Evolutionary conservation across 495 filamentous ascomycete species (phyloP).

Genomic region (Xylaria flabelliformis): DNA sequence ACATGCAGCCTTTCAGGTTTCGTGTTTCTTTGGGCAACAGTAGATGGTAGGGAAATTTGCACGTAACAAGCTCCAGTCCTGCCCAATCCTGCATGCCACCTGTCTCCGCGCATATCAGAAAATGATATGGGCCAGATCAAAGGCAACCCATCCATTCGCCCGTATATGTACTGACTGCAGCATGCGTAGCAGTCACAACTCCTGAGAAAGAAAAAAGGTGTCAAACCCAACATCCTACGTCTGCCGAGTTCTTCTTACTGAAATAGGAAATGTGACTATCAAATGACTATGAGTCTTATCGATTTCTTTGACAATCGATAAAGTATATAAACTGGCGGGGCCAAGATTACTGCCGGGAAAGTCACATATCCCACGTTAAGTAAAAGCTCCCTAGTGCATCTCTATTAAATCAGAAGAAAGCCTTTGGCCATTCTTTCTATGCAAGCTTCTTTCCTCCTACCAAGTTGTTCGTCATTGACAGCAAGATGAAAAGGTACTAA

Average conservation of each 20-base stretch:
- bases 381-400: not conserved
- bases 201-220: not conserved
- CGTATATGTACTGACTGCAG: slow-evolving; percentile 3
- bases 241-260: slow-evolving; percentile 18
- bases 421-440: not conserved
- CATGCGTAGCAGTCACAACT: slow-evolving; percentile 6
- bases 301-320: not conserved
- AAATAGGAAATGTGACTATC: slow-evolving; percentile 12
- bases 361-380: not conserved
- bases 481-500: not conserved
- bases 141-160: not conserved
- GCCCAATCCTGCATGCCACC: slow-evolving; percentile 28
- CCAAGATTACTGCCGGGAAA: not conserved
- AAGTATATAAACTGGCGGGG: not conserved
- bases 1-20: slow-evolving; percentile 20
- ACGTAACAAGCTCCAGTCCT: slow-evolving; percentile 16
- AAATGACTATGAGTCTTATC: not conserved
- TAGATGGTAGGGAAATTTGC: slow-evolving; percentile 3
- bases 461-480: not conserved
- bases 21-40: slow-evolving; percentile 19
- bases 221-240: not conserved
- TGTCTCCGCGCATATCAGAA: slow-evolving; percentile 13
- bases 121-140: slow-evolving; percentile 10
- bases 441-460: not conserved
- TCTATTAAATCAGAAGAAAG: not conserved